These are phyloP conservation scores for Kwoniella sp. DNA, from an alignment of 768 basidiomycete species.

Conservation along the genomic window DNA sequence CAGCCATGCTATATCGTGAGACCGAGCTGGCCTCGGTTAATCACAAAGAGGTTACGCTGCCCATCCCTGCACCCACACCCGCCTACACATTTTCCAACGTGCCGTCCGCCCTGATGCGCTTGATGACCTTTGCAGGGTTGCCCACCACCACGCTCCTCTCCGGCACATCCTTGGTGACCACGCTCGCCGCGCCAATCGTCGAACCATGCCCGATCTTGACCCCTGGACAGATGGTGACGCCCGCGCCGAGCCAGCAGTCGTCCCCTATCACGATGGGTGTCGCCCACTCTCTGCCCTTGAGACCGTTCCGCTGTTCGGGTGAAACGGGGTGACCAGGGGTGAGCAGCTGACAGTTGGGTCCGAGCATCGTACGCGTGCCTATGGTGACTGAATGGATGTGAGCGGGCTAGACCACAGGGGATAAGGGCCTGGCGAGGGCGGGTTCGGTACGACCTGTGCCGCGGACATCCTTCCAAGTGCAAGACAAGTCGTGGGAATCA, in stretches of 20 bases:
- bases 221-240: slow-evolving; percentile 40
- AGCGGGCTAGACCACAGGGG: too few relatives aligned
- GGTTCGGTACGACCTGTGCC: too few relatives aligned
- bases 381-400: slow-evolving; percentile 43
- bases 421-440: too few relatives aligned
- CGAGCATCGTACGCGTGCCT: slow-evolving; percentile 46
- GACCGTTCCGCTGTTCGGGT: slow-evolving; percentile 45
- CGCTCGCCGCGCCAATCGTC: slow-evolving; percentile 47
- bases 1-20: too few relatives aligned
- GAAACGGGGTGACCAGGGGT: slow-evolving; percentile 38
- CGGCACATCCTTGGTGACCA: slow-evolving; percentile 46
- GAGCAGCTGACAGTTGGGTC: slow-evolving; percentile 43
- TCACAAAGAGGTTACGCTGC: too few relatives aligned
- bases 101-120: slow-evolving; percentile 40
- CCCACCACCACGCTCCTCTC: slow-evolving; percentile 46
- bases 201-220: slow-evolving; percentile 48
- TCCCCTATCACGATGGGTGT: slow-evolving; percentile 46
- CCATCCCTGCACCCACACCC: too few relatives aligned
- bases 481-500: too few relatives aligned
- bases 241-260: slow-evolving; percentile 51
- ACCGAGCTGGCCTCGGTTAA: too few relatives aligned
- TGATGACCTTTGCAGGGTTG: slow-evolving; percentile 49
- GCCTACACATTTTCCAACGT: slow-evolving; percentile 12
- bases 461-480: too few relatives aligned
- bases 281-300: slow-evolving; percentile 43